These are phyloP conservation scores for Rhynchosporium secalis DNA, from an alignment of 2,329 filamentous ascomycete species.

Conservation along the genomic window DNA sequence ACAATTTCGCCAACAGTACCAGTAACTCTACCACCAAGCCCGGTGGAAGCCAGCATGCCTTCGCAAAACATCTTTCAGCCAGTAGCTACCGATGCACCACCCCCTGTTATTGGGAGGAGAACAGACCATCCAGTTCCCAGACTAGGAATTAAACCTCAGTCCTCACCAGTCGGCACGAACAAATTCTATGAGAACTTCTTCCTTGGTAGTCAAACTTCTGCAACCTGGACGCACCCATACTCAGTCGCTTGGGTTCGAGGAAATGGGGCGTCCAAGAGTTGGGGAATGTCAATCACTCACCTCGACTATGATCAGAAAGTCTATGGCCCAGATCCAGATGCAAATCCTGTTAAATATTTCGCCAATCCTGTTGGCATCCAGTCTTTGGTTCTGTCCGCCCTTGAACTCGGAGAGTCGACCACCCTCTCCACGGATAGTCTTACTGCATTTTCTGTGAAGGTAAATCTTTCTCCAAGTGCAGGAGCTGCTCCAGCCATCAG, in stretches of 20 bases:
- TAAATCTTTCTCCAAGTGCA: constrained; percentile 62
- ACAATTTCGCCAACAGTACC: constrained; percentile 15
- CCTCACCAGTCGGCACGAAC: constrained; percentile 65
- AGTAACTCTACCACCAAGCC: constrained; percentile 7
- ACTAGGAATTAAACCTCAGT: constrained; percentile 46
- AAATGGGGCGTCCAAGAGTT: constrained; percentile 62
- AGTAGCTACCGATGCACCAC: constrained; percentile 54
- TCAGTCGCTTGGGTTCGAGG: constrained; percentile 68
- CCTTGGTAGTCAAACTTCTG: constrained; percentile 67
- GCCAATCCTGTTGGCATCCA: constrained; percentile 81
- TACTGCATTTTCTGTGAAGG: constrained; percentile 62
- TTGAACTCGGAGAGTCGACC: constrained; percentile 66
- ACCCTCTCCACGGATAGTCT: constrained; percentile 53
- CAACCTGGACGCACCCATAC: constrained; percentile 76
- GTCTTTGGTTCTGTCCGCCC: constrained; percentile 76
- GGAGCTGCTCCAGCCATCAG: constrained; percentile 61
- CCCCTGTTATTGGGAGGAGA: constrained; percentile 48
- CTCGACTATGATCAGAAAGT: constrained; percentile 66
- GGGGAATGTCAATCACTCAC: constrained; percentile 77
- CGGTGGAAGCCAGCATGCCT: constrained; percentile 15
- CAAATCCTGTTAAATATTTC: constrained; percentile 68
- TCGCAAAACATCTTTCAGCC: constrained; percentile 56
- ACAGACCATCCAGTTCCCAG: constrained; percentile 60
- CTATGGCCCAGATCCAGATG: constrained; percentile 58
- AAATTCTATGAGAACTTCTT: constrained; percentile 84